A percentile compares a stretch with the other conserved stretches of the same genome.
Conservation (phyloP, 441 rosid species). For the Omphalea diandra region DNA sequence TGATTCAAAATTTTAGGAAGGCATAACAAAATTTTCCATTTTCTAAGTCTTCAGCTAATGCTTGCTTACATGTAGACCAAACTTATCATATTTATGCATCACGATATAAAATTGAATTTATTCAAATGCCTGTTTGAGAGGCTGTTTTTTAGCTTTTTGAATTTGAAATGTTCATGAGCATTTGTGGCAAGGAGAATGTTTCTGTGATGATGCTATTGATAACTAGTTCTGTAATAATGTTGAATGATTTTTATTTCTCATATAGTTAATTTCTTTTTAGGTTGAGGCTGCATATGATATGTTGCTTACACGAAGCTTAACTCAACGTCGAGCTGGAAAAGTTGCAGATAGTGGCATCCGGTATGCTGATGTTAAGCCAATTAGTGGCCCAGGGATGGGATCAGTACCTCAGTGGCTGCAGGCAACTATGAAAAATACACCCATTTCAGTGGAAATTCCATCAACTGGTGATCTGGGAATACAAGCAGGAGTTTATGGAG, state of each 20-base stretch:
- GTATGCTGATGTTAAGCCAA: slow-evolving; percentile 89
- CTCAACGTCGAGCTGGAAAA: slow-evolving; percentile 88
- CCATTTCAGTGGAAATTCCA: slow-evolving; percentile 68
- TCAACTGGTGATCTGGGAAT: slow-evolving; percentile 63
- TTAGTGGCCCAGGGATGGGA: slow-evolving; percentile 44
- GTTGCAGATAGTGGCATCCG: slow-evolving; percentile 69
- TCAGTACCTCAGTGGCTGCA: slow-evolving; percentile 76
- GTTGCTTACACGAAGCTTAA: slow-evolving; percentile 91
- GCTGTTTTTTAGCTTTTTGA: not conserved
- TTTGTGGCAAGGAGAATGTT: not conserved
- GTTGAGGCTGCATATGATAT: slow-evolving; percentile 97
- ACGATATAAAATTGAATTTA: not conserved
- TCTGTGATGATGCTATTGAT: not conserved
- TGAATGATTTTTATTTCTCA: slow-evolving; percentile 10
- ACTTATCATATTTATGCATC: not conserved
- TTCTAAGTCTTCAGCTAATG: not conserved
- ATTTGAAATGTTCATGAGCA: not conserved
- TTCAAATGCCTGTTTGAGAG: not conserved
- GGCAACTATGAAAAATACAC: slow-evolving; percentile 49
- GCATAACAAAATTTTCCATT: not conserved
- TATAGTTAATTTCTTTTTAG: slow-evolving; percentile 35
- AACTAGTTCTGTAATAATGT: not conserved
- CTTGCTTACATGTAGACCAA: not conserved
- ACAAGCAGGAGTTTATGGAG: slow-evolving; percentile 93
- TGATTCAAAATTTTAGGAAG: no score